These are phyloP conservation scores for Triticum dicoccoides DNA, from an alignment of 176 grass and related monocot genomes.

Conservation along the genomic window DNA sequence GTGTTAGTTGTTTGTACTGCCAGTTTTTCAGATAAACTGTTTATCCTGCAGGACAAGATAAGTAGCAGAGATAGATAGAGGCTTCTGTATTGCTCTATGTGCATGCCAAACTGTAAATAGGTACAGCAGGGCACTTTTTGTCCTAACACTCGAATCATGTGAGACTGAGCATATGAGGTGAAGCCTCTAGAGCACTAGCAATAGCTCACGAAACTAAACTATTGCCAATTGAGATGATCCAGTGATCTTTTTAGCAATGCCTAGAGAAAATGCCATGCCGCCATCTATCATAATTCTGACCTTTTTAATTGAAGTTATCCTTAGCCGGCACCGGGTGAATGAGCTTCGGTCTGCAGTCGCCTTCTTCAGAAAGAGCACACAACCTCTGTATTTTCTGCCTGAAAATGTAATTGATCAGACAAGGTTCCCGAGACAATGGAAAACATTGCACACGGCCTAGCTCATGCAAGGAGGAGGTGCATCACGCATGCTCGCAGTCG, in stretches of 20 bases:
- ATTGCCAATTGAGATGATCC: neutral
- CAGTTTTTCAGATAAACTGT: too few species aligned
- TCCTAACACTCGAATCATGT: neutral
- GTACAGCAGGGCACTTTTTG: neutral
- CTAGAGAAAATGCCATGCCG: neutral
- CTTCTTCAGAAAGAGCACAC: conserved; percentile 4
- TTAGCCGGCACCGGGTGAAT: neutral
- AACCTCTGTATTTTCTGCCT: neutral
- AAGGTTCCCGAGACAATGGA: neutral
- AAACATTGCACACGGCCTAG: neutral
- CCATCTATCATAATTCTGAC: conserved; percentile 30
- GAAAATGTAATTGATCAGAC: neutral
- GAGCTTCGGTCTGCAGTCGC: neutral
- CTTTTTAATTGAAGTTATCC: conserved; percentile 18
- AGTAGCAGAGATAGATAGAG: neutral
- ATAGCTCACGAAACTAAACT: neutral
- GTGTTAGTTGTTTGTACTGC: neutral
- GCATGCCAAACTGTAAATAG: neutral
- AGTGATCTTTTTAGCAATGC: neutral
- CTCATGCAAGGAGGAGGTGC: neutral
- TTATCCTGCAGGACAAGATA: neutral
- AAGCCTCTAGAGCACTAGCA: neutral
- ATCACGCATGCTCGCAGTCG: neutral
- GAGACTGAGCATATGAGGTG: neutral
- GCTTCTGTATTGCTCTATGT: neutral